Evolutionary conservation across 2,329 filamentous ascomycete species (phyloP).

Genomic region (Aurifilum marmelostoma): DNA sequence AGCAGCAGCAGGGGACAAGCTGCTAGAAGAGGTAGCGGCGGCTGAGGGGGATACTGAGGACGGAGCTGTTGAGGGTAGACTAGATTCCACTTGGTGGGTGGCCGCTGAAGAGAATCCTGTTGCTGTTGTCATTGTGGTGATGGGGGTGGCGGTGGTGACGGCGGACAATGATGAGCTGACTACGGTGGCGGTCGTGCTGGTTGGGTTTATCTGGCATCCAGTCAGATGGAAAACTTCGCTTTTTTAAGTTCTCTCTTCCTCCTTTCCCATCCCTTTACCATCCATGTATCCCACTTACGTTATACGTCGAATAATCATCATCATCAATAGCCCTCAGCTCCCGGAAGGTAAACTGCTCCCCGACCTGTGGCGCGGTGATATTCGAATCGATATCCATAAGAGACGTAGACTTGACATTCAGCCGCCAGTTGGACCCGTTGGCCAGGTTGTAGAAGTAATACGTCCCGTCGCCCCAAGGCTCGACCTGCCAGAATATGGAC

Average conservation of each 20-base stretch:
- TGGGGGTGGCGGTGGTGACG: too few relatives aligned
- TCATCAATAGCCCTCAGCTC: conserved; percentile 14
- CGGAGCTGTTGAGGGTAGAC: not conserved
- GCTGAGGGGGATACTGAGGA: not conserved
- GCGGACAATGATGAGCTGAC: not conserved
- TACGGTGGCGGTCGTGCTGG: not conserved
- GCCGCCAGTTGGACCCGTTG: conserved; percentile 21
- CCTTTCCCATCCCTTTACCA: too few relatives aligned
- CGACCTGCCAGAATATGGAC: conserved; percentile 20
- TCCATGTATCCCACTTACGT: conserved; percentile 1
- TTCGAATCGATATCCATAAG: conserved; percentile 13
- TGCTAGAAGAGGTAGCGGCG: not conserved
- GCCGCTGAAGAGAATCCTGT: not conserved
- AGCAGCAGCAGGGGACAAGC: conserved; percentile 12
- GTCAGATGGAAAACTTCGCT: not conserved
- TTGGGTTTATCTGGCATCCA: not conserved
- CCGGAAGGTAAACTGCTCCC: conserved; percentile 20
- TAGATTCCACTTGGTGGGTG: not conserved
- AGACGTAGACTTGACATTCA: not conserved
- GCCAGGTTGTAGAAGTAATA: conserved; percentile 20
- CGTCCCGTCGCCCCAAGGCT: conserved; percentile 19
- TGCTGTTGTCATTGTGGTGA: not conserved
- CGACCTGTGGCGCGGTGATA: conserved; percentile 12
- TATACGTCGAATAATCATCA: conserved; percentile 2
- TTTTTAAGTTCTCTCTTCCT: not conserved